Evolutionary conservation across 805 yeast species (phyloP).

Genomic region (Monosporozyma solicola): DNA sequence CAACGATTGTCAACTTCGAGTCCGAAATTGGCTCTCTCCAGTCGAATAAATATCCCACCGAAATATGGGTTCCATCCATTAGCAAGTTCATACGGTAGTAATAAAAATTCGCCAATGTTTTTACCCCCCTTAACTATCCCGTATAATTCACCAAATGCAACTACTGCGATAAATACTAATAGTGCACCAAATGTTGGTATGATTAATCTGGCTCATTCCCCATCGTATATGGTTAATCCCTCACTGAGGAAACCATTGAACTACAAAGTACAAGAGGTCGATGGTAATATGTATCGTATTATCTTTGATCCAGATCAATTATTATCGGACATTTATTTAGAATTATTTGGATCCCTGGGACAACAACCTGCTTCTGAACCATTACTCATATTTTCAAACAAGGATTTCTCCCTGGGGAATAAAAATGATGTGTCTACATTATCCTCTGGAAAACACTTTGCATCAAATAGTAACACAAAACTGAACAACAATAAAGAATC

Average conservation of each 20-base stretch:
- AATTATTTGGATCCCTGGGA: constrained; percentile 20
- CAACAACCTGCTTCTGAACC: constrained; percentile 22
- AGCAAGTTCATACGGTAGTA: background rate
- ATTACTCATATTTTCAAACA: constrained; percentile 15
- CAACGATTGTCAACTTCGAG: background rate
- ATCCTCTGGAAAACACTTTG: background rate
- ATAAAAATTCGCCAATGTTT: background rate
- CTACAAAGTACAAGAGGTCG: constrained; percentile 8
- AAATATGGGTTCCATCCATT: constrained; percentile 1
- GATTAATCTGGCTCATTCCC: background rate
- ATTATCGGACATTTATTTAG: constrained; percentile 18
- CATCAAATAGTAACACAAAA: background rate
- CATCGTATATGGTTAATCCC: background rate
- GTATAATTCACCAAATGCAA: background rate
- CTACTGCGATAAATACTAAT: background rate
- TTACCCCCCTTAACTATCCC: background rate
- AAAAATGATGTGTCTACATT: background rate
- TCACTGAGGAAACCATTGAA: constrained; percentile 8
- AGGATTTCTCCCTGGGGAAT: constrained; percentile 3
- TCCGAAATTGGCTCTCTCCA: background rate
- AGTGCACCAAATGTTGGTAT: background rate
- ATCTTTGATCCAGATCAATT: constrained; percentile 25
- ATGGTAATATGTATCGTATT: constrained; percentile 7
- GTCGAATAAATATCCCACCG: background rate
- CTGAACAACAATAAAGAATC: background rate